Conservation (phyloP, 176 grass and related monocot genomes). For the Eleusine indica region DNA sequence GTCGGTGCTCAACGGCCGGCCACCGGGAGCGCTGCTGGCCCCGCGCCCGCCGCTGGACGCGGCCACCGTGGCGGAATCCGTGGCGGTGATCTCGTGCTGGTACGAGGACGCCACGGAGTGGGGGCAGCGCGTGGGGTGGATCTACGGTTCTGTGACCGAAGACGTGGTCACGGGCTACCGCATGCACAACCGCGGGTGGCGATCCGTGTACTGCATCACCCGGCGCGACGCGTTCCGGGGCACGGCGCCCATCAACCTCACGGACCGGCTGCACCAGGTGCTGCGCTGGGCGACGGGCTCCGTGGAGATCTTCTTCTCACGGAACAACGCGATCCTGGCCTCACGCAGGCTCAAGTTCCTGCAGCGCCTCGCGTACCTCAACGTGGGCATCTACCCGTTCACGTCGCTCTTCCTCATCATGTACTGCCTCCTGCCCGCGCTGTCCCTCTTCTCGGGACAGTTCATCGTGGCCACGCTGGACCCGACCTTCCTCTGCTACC, state of each 20-base stretch:
- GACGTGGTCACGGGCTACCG: constrained; percentile 91
- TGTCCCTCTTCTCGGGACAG: constrained; percentile 83
- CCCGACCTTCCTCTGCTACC: constrained; percentile 71
- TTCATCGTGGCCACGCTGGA: constrained; percentile 84
- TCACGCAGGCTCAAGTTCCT: constrained; percentile 82
- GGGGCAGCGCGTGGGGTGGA: constrained; percentile 81
- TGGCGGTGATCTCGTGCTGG: constrained; percentile 90
- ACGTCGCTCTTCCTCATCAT: constrained; percentile 82
- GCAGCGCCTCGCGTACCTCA: constrained; percentile 79
- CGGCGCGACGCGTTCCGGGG: constrained; percentile 82
- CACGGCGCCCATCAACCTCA: constrained; percentile 95
- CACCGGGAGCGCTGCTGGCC: constrained; percentile 59
- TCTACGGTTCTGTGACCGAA: constrained; percentile 93
- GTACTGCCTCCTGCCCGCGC: constrained; percentile 82
- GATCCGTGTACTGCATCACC: constrained; percentile 96
- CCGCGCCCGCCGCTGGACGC: constrained; percentile 62
- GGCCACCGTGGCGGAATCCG: constrained; percentile 63
- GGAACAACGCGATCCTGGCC: constrained; percentile 82
- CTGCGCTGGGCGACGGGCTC: constrained; percentile 93
- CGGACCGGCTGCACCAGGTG: constrained; percentile 91
- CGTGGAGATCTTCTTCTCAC: constrained; percentile 95
- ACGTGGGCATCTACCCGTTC: constrained; percentile 89
- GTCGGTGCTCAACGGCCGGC: constrained; percentile 70
- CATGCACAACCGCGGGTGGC: constrained; percentile 96
- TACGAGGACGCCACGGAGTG: constrained; percentile 90